A percentile compares a stretch with the other conserved stretches of the same genome.
phyloP scores from a whole-genome alignment of 1,284 basidiomycete species.

The Trichosporon sp. region DNA sequence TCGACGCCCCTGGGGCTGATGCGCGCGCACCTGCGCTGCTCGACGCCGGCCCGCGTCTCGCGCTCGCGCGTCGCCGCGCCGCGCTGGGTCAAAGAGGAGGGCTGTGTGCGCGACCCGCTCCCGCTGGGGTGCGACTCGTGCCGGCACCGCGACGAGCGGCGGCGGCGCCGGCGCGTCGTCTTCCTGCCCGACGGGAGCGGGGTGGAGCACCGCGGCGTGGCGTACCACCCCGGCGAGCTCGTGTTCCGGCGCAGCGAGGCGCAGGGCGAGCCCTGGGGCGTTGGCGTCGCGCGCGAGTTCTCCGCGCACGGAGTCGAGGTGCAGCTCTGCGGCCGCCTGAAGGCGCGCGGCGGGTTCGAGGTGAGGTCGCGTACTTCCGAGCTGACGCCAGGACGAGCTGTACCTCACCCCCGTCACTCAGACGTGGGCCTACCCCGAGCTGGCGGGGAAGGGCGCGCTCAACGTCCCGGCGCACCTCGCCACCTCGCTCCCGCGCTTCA shows the following conservation, averaged over 20 bases:
- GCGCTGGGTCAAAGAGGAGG: background rate
- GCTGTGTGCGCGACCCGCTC: background rate
- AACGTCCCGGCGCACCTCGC: background rate
- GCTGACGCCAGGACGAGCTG: conserved; percentile 11
- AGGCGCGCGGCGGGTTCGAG: background rate
- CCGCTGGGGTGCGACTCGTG: conserved; percentile 12
- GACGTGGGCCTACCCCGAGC: background rate
- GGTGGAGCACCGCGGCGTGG: conserved; percentile 1
- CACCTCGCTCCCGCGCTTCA: background rate
- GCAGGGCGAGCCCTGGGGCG: conserved; percentile 15
- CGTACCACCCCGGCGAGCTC: conserved; percentile 23
- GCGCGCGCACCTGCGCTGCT: background rate
- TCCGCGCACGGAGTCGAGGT: background rate
- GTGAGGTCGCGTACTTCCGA: background rate
- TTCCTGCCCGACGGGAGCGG: too few species aligned
- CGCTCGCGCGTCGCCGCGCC: background rate
- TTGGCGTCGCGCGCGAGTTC: conserved; percentile 10
- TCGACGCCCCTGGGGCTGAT: background rate
- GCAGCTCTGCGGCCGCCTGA: conserved; percentile 6
- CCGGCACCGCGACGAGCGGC: background rate
- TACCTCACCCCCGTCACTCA: conserved; percentile 1
- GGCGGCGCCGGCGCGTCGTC: background rate
- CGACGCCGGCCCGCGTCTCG: background rate
- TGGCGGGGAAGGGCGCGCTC: background rate
- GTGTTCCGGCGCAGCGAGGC: conserved; percentile 19